These are phyloP conservation scores for Francoa sonchifolia DNA, from an alignment of 441 rosid species.

Conservation along the genomic window DNA sequence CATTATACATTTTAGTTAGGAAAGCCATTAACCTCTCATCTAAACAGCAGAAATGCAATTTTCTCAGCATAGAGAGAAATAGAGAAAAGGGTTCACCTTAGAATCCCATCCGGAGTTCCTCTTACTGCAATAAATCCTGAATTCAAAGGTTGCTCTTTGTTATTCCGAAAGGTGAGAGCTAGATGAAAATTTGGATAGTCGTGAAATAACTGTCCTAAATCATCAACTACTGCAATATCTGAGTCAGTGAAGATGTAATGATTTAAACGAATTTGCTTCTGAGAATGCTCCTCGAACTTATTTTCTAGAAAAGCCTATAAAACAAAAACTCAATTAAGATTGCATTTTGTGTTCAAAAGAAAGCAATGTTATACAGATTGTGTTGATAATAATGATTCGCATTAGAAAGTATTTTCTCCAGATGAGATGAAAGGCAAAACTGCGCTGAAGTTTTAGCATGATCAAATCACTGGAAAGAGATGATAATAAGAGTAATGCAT, in stretches of 20 bases:
- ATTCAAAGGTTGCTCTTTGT: slow-evolving; percentile 84
- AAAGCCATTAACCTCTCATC: too few species aligned
- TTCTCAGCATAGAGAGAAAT: slow-evolving; percentile 1
- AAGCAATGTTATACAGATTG: too few species aligned
- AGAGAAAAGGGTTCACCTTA: slow-evolving; percentile 31
- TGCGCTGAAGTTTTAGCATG: too few species aligned
- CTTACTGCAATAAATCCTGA: slow-evolving; percentile 89
- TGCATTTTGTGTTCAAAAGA: too few species aligned
- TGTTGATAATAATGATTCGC: too few species aligned
- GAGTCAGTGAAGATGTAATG: slow-evolving; percentile 85
- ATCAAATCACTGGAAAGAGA: too few species aligned
- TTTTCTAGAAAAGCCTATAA: slow-evolving; percentile 56
- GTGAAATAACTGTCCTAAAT: slow-evolving; percentile 48
- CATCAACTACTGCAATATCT: slow-evolving; percentile 71
- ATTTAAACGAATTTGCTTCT: slow-evolving; percentile 19
- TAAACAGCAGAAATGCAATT: too few species aligned
- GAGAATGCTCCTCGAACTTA: slow-evolving; percentile 36
- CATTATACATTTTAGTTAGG: too few species aligned
- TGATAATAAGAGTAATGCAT: too few species aligned
- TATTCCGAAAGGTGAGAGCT: slow-evolving; percentile 88
- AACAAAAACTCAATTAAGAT: slow-evolving; percentile 3
- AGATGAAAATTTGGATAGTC: slow-evolving; percentile 50
- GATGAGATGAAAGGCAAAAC: too few species aligned
- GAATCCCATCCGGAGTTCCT: slow-evolving; percentile 67
- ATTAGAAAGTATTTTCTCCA: too few species aligned